Evolutionary conservation across 495 filamentous ascomycete genomes (phyloP), one percentile per base, ranked within the genome.

Genomic region (Penicillium lagena): DNA sequence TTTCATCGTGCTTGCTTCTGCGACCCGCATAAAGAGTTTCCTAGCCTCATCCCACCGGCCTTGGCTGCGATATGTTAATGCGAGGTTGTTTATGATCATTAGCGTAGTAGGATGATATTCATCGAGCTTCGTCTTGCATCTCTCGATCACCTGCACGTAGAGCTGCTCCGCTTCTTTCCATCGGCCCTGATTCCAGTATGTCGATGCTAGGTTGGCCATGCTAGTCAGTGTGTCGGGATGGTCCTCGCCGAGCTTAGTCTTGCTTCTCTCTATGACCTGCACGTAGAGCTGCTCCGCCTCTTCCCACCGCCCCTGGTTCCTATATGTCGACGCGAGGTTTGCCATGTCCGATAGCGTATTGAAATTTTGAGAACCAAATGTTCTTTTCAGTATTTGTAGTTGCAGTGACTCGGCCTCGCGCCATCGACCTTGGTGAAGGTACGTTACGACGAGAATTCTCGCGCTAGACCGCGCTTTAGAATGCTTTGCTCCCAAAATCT

Each of bases 161-260:
- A 17, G 15, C 15, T 17, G 13, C 51, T 59, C 54, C 6, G 59
- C 51, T 37, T 61, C 51, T 11, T 49, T 30, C 47, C 44, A 66
- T 7, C 55, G 54, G 14, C 58, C 58, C 39, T 59, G 58, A n/a
- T 37, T 36, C 29, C 12, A 5, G 29, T 58, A 62, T 22, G 47
- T 50, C 35, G 13, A 12, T 35, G 56, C 63, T 30, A 66, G 45
- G 31, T 56, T 54, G 28, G 12, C 12, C 11, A 42, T 46, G 30
- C 53, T 56, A 1, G 12, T n/a, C 8, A 56, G 38, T 6, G 46
- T 45, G 12, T 48, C 41, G 14, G 38, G 39, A 47, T 58, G 11
- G 35, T 60, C 49, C 1, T 27, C 33, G 8, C 58, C 55, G 9
- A 55, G 15, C 4, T 17, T 34, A 2, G 40, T 11, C 22, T 35